Base-by-base conservation (phyloP, 1,284 basidiomycete species). In the Melanopsichium pennsylvanicum region DNA sequence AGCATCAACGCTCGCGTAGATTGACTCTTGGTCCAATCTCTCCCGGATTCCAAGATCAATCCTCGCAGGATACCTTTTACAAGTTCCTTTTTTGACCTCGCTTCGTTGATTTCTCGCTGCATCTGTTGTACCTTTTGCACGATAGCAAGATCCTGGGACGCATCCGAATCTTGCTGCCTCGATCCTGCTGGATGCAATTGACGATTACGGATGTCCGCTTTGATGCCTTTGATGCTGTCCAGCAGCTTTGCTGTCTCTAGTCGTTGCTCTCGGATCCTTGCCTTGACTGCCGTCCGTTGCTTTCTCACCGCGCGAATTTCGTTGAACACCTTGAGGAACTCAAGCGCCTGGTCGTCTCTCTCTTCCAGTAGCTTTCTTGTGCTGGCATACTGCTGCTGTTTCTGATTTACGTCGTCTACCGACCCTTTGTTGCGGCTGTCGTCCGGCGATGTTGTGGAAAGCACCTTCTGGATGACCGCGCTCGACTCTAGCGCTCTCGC, bases 51-150 rank as follows among this genome's bases (percentile, higher is more conserved):
- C 44, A 70, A 26, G n/a, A 70, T 61, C 25, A 70, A 35, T 1
- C 68, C 67, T 49, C 67, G 46, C 4, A 64, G 35, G 37, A 70
- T 60, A 3, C 68, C 68, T 26, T 64, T 70, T 34, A 70, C 68
- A 32, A 70, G 54, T 46, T 70, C 61, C 47, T 61, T 60, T 35
- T 70, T 70, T 6, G 52, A 57, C n/a, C 57, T 36, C 10, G 62
- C 55, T 41, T 70, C 68, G 32, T 48, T 57, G 48, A 66, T 58
- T 35, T 54, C 55, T 13, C 55, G 36, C 29, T 69, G 66, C 35
- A 63, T 37, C 47, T 62, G 54, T 19, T 69, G 59, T 1, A 69
- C 55, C 13, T 42, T 62, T 21, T 52, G 47, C 16, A 56, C 59
- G 6, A 51, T 36, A 5, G 39, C 59, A n/a, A 43, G 23, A 13